These are phyloP conservation scores for Colletotrichum karsti DNA, from an alignment of 2,329 filamentous ascomycete species.

Conservation along the genomic window DNA sequence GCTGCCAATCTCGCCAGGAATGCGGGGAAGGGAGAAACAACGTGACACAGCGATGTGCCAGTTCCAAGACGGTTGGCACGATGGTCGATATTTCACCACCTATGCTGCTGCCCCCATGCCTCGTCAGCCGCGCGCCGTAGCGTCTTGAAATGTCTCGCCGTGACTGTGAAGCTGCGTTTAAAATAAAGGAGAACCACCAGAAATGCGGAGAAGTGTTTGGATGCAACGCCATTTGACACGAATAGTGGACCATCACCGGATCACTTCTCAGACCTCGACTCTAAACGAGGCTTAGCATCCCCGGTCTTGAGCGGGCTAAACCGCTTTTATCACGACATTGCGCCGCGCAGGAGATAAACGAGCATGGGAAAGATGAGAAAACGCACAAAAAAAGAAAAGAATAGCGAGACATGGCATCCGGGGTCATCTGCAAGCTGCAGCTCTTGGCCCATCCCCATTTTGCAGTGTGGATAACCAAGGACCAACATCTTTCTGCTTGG, in stretches of 20 bases:
- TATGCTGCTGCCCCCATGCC: neutral
- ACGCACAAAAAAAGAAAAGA: neutral
- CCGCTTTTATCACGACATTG: neutral
- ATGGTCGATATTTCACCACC: neutral
- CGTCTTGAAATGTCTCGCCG: neutral
- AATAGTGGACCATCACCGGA: slow-evolving; percentile 21
- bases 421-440: neutral
- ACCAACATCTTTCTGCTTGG: neutral
- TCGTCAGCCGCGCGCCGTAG: slow-evolving; percentile 9
- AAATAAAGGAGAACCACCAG: neutral
- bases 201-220: slow-evolving; percentile 19
- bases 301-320: neutral
- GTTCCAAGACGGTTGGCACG: neutral
- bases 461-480: neutral
- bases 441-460: neutral
- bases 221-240: slow-evolving; percentile 9
- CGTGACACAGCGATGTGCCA: neutral
- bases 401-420: neutral
- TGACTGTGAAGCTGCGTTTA: neutral
- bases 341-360: neutral
- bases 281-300: slow-evolving; percentile 15
- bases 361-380: neutral
- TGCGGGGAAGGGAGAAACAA: slow-evolving; percentile 17
- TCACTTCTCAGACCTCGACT: slow-evolving; percentile 11
- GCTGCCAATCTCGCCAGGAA: slow-evolving; percentile 15